Percentiles rank a stretch among this genome's conserved stretches.
Conservation (phyloP, 2,329 filamentous ascomycete species). For the Coniochaeta ligniaria region DNA sequence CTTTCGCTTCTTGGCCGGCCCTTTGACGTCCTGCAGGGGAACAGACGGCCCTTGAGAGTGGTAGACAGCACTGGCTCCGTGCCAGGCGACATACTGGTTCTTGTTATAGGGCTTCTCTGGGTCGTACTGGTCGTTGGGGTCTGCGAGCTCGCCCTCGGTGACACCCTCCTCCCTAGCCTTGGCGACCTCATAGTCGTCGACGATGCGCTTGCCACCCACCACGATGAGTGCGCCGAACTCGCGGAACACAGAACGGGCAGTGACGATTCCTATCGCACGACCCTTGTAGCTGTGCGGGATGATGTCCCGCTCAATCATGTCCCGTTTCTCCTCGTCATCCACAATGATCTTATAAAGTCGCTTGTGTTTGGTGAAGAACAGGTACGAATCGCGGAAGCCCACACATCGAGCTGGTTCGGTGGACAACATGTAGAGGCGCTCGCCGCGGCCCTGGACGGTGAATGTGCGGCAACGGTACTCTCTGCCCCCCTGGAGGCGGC, state of each 20-base stretch:
- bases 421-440: slow-evolving; percentile 94
- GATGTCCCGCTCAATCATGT: slow-evolving; percentile 90
- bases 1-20: slow-evolving; percentile 73
- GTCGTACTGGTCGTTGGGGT: slow-evolving; percentile 76
- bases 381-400: slow-evolving; percentile 94
- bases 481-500: slow-evolving; percentile 72
- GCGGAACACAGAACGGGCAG: slow-evolving; percentile 90
- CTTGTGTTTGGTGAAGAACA: slow-evolving; percentile 98
- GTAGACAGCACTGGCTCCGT: slow-evolving; percentile 92
- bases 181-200: slow-evolving; percentile 82
- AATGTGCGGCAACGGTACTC: slow-evolving; percentile 96
- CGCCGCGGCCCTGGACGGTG: slow-evolving; percentile 74
- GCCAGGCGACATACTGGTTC: slow-evolving; percentile 98
- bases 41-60: slow-evolving; percentile 73
- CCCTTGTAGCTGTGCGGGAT: slow-evolving; percentile 99
- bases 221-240: slow-evolving; percentile 95
- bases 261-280: slow-evolving; percentile 92
- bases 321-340: slow-evolving; percentile 92
- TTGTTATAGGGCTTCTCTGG: slow-evolving; percentile 88
- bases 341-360: slow-evolving; percentile 97
- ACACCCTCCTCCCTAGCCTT: slow-evolving; percentile 69
- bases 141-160: slow-evolving; percentile 82
- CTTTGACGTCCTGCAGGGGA: slow-evolving; percentile 69
- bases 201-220: slow-evolving; percentile 78
- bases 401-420: slow-evolving; percentile 95